Evolutionary conservation across 2,329 filamentous ascomycete genomes (phyloP).

Genomic region (Botrytis pseudocinerea): DNA sequence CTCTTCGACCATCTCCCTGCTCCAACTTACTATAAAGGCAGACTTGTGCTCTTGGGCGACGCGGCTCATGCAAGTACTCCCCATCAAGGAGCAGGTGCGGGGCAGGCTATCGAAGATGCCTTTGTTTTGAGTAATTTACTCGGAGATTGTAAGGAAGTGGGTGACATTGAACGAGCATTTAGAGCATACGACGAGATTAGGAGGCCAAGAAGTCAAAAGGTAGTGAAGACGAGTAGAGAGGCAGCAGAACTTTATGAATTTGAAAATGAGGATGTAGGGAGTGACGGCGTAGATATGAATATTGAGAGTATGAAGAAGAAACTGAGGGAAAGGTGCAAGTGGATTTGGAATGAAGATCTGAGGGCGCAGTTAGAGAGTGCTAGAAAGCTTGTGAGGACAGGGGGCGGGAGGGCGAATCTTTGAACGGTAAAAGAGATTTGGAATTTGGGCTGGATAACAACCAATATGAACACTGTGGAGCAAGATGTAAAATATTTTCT

Average conservation of each 20-base stretch:
- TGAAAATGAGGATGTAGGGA: slow-evolving; percentile 43
- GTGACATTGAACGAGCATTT: slow-evolving; percentile 49
- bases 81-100: slow-evolving; percentile 57
- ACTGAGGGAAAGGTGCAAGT: slow-evolving; percentile 41
- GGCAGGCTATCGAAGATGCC: slow-evolving; percentile 57
- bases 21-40: slow-evolving; percentile 46
- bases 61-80: slow-evolving; percentile 57
- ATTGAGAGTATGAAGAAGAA: slow-evolving; percentile 43
- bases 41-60: slow-evolving; percentile 53
- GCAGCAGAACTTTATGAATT: slow-evolving; percentile 47
- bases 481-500: not conserved
- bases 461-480: not conserved
- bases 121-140: slow-evolving; percentile 50
- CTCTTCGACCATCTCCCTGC: slow-evolving; percentile 54
- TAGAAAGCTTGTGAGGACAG: slow-evolving; percentile 39
- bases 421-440: not conserved
- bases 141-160: slow-evolving; percentile 42
- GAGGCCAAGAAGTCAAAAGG: slow-evolving; percentile 41
- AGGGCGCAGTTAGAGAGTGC: slow-evolving; percentile 43
- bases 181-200: slow-evolving; percentile 53
- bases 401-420: not conserved
- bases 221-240: slow-evolving; percentile 38
- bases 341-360: slow-evolving; percentile 45
- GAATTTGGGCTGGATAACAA: not conserved
- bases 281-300: slow-evolving; percentile 43